These are phyloP conservation scores for Backusella psychrophila DNA, from an alignment of 192 early-diverging fungal species.

Conservation along the genomic window DNA sequence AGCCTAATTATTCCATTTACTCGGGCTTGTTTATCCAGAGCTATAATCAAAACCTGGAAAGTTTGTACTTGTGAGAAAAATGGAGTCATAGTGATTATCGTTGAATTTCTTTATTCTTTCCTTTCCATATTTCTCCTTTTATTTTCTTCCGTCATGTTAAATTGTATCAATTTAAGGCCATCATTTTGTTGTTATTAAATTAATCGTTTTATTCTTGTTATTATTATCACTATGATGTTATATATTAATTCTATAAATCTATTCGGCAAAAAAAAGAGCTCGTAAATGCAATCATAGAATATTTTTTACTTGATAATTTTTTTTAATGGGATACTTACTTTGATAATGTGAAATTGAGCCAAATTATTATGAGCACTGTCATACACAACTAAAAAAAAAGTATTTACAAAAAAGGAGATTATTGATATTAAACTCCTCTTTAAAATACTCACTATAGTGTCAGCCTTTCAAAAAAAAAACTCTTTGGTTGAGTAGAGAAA, in stretches of 20 bases:
- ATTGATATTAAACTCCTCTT: no score
- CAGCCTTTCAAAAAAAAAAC: no score
- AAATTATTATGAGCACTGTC: not conserved
- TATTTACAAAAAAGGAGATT: no score
- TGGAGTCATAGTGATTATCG: not conserved
- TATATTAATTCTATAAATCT: not conserved
- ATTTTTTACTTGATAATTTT: not conserved
- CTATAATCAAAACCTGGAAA: not conserved
- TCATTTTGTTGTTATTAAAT: not conserved
- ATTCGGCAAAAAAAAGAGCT: not conserved
- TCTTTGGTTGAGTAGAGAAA: no score
- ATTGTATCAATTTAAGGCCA: not conserved
- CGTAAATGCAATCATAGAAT: not conserved
- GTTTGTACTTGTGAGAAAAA: not conserved
- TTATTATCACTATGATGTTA: not conserved
- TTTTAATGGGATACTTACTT: not conserved
- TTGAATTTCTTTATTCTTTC: not conserved
- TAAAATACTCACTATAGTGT: no score
- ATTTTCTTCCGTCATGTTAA: not conserved
- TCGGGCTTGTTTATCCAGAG: not conserved
- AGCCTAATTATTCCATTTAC: not conserved
- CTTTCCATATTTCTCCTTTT: not conserved
- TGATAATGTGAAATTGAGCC: not conserved
- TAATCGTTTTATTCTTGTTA: not conserved
- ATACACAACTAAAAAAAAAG: no score